Evolutionary conservation across 2,329 filamentous ascomycete species (phyloP).

Genomic region (Drechslerella dactyloides): DNA sequence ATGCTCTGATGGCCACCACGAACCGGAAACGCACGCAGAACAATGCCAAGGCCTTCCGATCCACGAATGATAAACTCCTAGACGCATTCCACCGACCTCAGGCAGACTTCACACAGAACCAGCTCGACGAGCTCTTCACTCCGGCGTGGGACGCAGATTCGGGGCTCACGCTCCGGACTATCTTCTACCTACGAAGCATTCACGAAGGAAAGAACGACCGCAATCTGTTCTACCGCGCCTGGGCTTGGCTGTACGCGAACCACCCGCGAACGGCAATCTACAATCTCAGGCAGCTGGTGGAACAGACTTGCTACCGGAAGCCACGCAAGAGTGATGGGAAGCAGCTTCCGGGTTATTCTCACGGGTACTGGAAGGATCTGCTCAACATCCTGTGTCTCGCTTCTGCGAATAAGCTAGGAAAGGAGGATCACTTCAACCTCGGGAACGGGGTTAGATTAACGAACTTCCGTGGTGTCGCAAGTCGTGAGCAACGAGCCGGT

Average conservation of each 20-base stretch:
- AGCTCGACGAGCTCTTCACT: constrained; percentile 60
- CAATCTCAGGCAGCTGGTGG: constrained; percentile 66
- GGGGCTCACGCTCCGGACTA: constrained; percentile 64
- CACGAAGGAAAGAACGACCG: constrained; percentile 66
- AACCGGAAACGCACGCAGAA: constrained; percentile 66
- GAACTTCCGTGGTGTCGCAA: not conserved
- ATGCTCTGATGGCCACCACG: constrained; percentile 1
- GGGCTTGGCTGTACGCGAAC: constrained; percentile 65
- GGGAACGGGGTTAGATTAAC: constrained; percentile 59
- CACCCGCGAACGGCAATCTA: constrained; percentile 65
- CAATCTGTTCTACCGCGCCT: constrained; percentile 62
- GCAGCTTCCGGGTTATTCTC: constrained; percentile 60
- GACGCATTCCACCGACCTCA: constrained; percentile 66
- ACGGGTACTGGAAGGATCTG: constrained; percentile 70
- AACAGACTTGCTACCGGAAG: constrained; percentile 66
- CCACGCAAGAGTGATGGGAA: constrained; percentile 56
- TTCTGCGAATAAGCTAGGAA: constrained; percentile 61
- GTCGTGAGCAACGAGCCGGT: constrained; percentile 56
- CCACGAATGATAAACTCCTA: constrained; percentile 61
- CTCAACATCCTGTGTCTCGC: constrained; percentile 66
- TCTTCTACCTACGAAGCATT: constrained; percentile 68
- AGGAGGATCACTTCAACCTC: constrained; percentile 58
- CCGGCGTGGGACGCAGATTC: constrained; percentile 63
- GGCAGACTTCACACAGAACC: constrained; percentile 57
- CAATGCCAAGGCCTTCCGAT: constrained; percentile 61